Percentiles rank a stretch among this genome's conserved stretches.
These are phyloP conservation scores for Podospora fimiseda DNA, from an alignment of 495 filamentous ascomycete species.

Conservation along the genomic window DNA sequence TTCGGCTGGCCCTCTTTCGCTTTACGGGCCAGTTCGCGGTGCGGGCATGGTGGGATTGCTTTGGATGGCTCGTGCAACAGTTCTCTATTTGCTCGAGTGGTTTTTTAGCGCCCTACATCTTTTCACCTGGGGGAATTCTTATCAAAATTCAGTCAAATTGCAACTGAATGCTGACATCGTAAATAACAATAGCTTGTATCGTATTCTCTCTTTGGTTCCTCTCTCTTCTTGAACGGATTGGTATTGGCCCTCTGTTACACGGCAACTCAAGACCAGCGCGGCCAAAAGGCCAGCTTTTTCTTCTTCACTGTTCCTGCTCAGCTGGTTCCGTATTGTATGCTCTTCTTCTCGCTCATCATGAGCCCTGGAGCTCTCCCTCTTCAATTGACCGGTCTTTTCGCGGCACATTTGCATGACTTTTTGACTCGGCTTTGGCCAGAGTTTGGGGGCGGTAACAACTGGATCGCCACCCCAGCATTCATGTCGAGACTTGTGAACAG, in stretches of 20 bases:
- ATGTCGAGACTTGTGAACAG: conserved; percentile 56
- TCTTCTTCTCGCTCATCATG: conserved; percentile 58
- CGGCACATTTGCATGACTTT: conserved; percentile 83
- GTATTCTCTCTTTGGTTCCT: conserved; percentile 36
- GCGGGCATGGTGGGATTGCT: conserved; percentile 83
- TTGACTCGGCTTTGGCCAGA: conserved; percentile 73
- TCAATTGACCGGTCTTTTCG: conserved; percentile 64
- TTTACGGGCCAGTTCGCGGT: conserved; percentile 66
- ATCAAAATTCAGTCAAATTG: neutral
- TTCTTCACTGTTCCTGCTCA: conserved; percentile 71
- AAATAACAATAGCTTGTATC: conserved; percentile 36
- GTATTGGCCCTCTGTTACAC: conserved; percentile 76
- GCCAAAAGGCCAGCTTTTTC: conserved; percentile 61
- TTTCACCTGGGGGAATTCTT: conserved; percentile 5
- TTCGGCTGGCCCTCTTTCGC: conserved; percentile 71
- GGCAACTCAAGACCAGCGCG: conserved; percentile 72
- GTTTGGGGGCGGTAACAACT: conserved; percentile 71
- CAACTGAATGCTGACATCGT: conserved; percentile 15
- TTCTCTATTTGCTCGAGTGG: conserved; percentile 61
- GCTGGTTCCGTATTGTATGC: conserved; percentile 68
- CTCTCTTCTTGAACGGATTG: conserved; percentile 58
- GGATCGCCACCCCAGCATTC: conserved; percentile 60
- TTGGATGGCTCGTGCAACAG: conserved; percentile 75
- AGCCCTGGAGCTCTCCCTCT: conserved; percentile 39
- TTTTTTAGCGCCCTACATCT: conserved; percentile 84